Percentiles rank a stretch among this genome's conserved stretches.
phyloP scores from a whole-genome alignment of 495 filamentous ascomycete species.

The Pyronema omphalodes region DNA sequence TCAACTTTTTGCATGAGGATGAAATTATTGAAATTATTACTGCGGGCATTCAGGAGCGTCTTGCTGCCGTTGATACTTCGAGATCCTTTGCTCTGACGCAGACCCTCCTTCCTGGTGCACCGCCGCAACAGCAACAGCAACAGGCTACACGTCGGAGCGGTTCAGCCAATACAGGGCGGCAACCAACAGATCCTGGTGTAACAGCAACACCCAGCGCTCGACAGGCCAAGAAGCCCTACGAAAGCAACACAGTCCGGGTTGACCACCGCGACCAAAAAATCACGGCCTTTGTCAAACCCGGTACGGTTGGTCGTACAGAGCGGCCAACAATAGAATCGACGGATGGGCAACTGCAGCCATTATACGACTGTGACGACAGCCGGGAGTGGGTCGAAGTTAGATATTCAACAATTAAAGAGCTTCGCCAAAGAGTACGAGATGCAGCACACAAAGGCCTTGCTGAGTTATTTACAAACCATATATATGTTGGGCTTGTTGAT shows the following conservation, averaged over 20 bases:
- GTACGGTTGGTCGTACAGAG: conserved; percentile 19
- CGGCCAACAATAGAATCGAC: conserved; percentile 19
- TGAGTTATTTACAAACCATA: conserved; percentile 74
- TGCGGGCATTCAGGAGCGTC: conserved; percentile 54
- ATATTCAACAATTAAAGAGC: conserved; percentile 55
- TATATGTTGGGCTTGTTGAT: conserved; percentile 87
- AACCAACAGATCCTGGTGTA: neutral
- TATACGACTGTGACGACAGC: conserved; percentile 23
- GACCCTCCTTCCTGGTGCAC: conserved; percentile 57
- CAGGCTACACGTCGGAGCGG: conserved; percentile 11
- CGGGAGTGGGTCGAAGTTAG: conserved; percentile 21
- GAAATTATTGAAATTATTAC: conserved; percentile 86
- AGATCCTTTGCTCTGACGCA: conserved; percentile 78
- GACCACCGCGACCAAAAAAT: conserved; percentile 86
- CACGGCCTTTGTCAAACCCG: conserved; percentile 63
- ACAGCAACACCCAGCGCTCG: neutral
- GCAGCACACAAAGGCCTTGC: conserved; percentile 78
- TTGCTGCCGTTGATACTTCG: conserved; percentile 83
- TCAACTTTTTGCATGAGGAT: conserved; percentile 96
- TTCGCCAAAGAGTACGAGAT: conserved; percentile 64
- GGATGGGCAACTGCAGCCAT: neutral
- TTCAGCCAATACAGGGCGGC: conserved; percentile 4
- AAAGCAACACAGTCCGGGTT: conserved; percentile 79
- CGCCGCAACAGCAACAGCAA: conserved; percentile 4
- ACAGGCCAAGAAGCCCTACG: conserved; percentile 42